Evolutionary conservation across 2,329 filamentous ascomycete species (phyloP).

Genomic region (Fusarium compactum): DNA sequence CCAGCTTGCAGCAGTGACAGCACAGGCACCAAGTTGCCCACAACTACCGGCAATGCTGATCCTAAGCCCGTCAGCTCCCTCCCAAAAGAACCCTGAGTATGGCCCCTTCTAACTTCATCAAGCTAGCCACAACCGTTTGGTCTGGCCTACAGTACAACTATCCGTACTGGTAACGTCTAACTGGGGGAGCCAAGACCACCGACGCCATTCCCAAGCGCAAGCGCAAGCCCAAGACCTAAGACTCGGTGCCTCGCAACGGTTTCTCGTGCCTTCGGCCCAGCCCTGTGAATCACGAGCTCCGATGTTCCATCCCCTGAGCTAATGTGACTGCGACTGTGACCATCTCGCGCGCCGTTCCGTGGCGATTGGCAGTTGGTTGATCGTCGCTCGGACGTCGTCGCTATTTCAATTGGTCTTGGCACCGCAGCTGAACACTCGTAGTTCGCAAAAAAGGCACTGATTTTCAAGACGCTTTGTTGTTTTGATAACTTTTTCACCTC

Average conservation of each 20-base stretch:
- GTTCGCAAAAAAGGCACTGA: not conserved
- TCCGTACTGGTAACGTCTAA: not conserved
- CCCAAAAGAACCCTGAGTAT: conserved; percentile 23
- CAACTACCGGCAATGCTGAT: conserved; percentile 9
- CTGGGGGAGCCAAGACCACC: not conserved
- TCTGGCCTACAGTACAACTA: not conserved
- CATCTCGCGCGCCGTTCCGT: conserved; percentile 27
- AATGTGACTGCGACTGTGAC: not conserved
- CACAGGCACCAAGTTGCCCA: conserved; percentile 13
- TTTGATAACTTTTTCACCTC: not conserved
- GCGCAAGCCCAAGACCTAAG: not conserved
- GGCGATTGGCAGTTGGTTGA: conserved; percentile 12
- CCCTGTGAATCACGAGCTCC: conserved; percentile 13
- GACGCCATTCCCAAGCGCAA: not conserved
- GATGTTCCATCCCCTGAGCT: conserved; percentile 1
- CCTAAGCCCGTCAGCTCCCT: conserved; percentile 6
- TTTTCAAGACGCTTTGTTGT: not conserved
- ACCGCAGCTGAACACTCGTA: not conserved
- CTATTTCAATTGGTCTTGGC: conserved; percentile 13
- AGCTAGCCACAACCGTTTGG: conserved; percentile 18
- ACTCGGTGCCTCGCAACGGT: conserved; percentile 17
- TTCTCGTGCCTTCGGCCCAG: conserved; percentile 3
- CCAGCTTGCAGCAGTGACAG: conserved; percentile 14
- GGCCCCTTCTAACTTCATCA: conserved; percentile 15
- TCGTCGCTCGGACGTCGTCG: conserved; percentile 3